These are phyloP conservation scores for Phialophora macrospora DNA, from an alignment of 2,329 filamentous ascomycete genomes.

Conservation along the genomic window DNA sequence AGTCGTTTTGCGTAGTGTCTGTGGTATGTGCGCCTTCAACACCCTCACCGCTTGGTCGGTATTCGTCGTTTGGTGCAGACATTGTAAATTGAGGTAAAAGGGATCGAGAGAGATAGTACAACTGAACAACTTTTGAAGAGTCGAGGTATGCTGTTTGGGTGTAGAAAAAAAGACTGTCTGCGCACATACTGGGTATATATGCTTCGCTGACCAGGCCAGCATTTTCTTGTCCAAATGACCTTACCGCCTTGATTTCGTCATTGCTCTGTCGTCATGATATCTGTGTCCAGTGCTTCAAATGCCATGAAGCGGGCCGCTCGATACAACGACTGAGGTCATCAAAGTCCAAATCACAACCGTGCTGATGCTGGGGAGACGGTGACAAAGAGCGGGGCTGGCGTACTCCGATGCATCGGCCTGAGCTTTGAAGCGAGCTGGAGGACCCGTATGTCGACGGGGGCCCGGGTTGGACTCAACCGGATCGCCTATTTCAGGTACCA, in stretches of 20 bases:
- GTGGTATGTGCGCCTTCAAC: slow-evolving; percentile 23
- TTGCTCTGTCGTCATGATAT: slow-evolving; percentile 18
- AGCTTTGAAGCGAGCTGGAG: background rate
- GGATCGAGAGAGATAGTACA: background rate
- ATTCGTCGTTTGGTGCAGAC: slow-evolving; percentile 32
- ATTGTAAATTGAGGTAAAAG: slow-evolving; percentile 18
- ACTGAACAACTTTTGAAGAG: background rate
- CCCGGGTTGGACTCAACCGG: background rate
- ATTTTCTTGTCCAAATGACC: background rate
- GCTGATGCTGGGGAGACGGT: background rate
- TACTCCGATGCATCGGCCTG: background rate
- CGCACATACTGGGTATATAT: background rate
- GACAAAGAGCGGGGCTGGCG: slow-evolving; percentile 5
- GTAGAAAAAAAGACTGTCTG: background rate
- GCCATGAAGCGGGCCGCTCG: background rate
- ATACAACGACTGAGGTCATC: slow-evolving; percentile 22
- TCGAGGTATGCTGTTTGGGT: background rate
- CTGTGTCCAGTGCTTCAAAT: background rate
- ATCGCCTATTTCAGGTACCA: slow-evolving; percentile 12
- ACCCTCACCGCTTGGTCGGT: slow-evolving; percentile 26
- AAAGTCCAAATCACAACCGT: background rate
- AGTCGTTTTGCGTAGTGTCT: slow-evolving; percentile 50
- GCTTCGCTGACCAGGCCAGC: background rate
- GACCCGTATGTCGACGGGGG: background rate
- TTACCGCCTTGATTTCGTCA: background rate